Percentiles rank a stretch among this genome's conserved stretches.
These are phyloP conservation scores for Pythium brachiatum DNA, from an alignment of 352 stramenopile genomes.

Conservation along the genomic window DNA sequence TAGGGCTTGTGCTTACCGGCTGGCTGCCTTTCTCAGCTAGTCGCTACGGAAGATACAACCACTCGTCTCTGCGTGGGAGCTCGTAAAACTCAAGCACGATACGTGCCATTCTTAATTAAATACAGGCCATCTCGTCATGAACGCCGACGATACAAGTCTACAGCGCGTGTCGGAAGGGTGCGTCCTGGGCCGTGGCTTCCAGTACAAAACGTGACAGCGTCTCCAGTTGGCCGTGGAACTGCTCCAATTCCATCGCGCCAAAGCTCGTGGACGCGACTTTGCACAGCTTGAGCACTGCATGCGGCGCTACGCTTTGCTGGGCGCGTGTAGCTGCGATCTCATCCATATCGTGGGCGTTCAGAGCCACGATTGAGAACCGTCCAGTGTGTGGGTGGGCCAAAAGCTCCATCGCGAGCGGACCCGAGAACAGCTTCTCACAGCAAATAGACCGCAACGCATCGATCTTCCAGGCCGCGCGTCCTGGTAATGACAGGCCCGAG, in stretches of 20 bases:
- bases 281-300: conserved; percentile 21
- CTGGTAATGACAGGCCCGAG: conserved; percentile 6
- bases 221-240: conserved; percentile 37
- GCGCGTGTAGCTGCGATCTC: conserved; percentile 13
- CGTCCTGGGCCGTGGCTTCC: conserved; percentile 24
- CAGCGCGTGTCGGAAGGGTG: conserved; percentile 21
- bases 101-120: conserved; percentile 3
- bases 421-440: conserved; percentile 18
- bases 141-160: conserved; percentile 3
- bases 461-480: conserved; percentile 17
- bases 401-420: conserved; percentile 15
- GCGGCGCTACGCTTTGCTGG: conserved; percentile 15
- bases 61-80: no score
- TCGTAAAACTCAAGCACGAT: no score
- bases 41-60: no score
- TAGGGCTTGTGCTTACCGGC: no score
- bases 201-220: conserved; percentile 29
- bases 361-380: conserved; percentile 14
- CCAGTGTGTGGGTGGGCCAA: conserved; percentile 18
- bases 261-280: conserved; percentile 20
- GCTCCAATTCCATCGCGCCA: conserved; percentile 24
- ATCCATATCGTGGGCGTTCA: conserved; percentile 22
- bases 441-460: conserved; percentile 13
- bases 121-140: background rate
- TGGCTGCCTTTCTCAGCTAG: no score